Evolutionary conservation across 2,329 filamentous ascomycete species (phyloP).

Genomic region (Aureobasidium zeae): DNA sequence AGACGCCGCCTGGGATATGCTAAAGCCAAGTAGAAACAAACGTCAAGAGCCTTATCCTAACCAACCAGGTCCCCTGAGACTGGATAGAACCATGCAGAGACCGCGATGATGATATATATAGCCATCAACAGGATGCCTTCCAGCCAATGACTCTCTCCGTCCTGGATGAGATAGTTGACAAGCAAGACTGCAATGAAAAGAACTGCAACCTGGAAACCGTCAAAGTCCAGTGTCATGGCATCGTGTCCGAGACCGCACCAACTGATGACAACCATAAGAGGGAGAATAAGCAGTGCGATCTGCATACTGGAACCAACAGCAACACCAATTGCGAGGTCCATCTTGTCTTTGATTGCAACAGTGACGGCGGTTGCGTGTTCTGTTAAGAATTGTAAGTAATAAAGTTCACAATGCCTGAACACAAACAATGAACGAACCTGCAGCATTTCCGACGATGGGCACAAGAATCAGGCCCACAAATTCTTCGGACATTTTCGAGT

Average conservation of each 20-base stretch:
- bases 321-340: slow-evolving; percentile 58
- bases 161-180: slow-evolving; percentile 54
- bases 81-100: slow-evolving; percentile 46
- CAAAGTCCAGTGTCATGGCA: slow-evolving; percentile 69
- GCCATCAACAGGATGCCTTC: slow-evolving; percentile 53
- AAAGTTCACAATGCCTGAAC: neutral
- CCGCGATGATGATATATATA: slow-evolving; percentile 53
- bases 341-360: slow-evolving; percentile 56
- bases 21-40: neutral
- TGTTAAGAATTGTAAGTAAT: neutral
- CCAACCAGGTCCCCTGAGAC: slow-evolving; percentile 15
- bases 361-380: slow-evolving; percentile 57
- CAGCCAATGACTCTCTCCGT: slow-evolving; percentile 41
- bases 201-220: slow-evolving; percentile 72
- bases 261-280: slow-evolving; percentile 51
- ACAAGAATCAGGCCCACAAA: slow-evolving; percentile 57
- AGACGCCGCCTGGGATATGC: no score
- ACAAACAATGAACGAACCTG: neutral
- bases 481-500: slow-evolving; percentile 43
- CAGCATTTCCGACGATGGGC: slow-evolving; percentile 54
- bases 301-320: slow-evolving; percentile 58
- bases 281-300: slow-evolving; percentile 54
- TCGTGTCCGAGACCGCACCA: slow-evolving; percentile 47
- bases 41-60: neutral
- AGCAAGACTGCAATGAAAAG: slow-evolving; percentile 48